Evolutionary conservation across 1,139 yeast species (phyloP), one percentile per base, ranked within the genome.

Genomic region (Magnusiomyces clavatus): DNA sequence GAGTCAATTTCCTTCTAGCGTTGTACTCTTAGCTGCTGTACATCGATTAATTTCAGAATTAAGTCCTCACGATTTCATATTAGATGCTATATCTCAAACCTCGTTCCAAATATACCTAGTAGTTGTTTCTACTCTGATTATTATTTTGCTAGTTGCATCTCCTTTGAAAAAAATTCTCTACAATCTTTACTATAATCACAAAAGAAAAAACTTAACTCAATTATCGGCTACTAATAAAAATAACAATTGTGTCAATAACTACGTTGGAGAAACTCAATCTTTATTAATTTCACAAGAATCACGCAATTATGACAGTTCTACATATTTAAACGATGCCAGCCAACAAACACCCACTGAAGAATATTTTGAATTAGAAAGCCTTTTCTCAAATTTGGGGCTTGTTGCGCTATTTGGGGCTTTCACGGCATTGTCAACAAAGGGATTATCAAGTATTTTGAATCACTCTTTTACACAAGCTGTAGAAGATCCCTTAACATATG

Each of bases 371-470:
- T 8, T 24, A 8, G 31, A 24, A 24, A 31, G 39, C 24, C 56
- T 54, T 40, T 58, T 62, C 45, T 45, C 61, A 20, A 69, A 70
- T 51, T 59, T 72, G 34, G 58, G 62, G 6, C 55, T 73, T 6
- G 76, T 74, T 3, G 75, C 77, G 0, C 55, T 74, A 1, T 65
- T 73, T 53, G 78, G 78, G 1, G 72, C 77, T 1, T 69, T 68
- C 53, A 71, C 76, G 0, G 78, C 76, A 3, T 61, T 73, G 20
- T 61, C 71, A 2, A 70, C 77, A 24, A 75, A 75, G 57, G 62
- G 70, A 38, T 59, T 74, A 13, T 64, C 70, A 14, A 61, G 70
- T 6, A 55, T 72, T 35, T 60, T 72, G 12, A 64, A 69, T 20
- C 64, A 61, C 51, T 64, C 68, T 12, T 51, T 67, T n/a, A 52